These are phyloP conservation scores for Arthrobotrys sphaeroides DNA, from an alignment of 2,329 filamentous ascomycete species.

Conservation along the genomic window DNA sequence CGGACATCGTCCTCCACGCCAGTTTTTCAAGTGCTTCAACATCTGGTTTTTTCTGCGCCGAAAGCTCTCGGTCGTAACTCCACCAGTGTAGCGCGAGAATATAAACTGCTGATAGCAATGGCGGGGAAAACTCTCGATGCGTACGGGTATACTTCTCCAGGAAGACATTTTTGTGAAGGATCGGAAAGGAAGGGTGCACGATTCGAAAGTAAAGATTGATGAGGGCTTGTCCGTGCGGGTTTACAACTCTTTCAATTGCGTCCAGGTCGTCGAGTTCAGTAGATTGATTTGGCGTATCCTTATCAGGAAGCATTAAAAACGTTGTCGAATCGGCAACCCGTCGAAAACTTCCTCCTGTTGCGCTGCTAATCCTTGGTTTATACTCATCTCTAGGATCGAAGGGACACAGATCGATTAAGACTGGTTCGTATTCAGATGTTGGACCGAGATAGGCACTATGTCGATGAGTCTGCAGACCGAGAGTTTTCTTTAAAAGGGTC, in stretches of 20 bases:
- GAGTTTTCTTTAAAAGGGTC: constrained; percentile 59
- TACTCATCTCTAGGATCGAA: constrained; percentile 86
- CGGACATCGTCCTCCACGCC: constrained; percentile 75
- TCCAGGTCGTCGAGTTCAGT: constrained; percentile 70
- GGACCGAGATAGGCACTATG: constrained; percentile 85
- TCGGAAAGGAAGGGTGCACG: constrained; percentile 69
- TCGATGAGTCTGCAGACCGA: constrained; percentile 79
- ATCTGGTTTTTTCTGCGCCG: constrained; percentile 69
- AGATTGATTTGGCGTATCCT: constrained; percentile 74
- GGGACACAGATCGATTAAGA: constrained; percentile 80
- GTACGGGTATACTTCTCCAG: constrained; percentile 70
- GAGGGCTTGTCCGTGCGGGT: constrained; percentile 77
- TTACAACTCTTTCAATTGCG: constrained; percentile 78
- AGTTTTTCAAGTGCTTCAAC: constrained; percentile 77
- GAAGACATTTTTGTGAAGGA: constrained; percentile 71
- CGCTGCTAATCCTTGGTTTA: constrained; percentile 68
- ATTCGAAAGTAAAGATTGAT: constrained; percentile 81
- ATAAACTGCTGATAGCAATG: constrained; percentile 70
- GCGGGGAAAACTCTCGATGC: constrained; percentile 69
- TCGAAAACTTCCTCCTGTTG: constrained; percentile 70
- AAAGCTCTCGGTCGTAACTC: constrained; percentile 68
- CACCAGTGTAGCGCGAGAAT: constrained; percentile 72
- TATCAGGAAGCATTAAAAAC: constrained; percentile 81
- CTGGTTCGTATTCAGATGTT: constrained; percentile 83
- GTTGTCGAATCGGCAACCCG: constrained; percentile 81